Evolutionary conservation across 805 yeast genomes (phyloP).

Genomic region (Candida succiphila): DNA sequence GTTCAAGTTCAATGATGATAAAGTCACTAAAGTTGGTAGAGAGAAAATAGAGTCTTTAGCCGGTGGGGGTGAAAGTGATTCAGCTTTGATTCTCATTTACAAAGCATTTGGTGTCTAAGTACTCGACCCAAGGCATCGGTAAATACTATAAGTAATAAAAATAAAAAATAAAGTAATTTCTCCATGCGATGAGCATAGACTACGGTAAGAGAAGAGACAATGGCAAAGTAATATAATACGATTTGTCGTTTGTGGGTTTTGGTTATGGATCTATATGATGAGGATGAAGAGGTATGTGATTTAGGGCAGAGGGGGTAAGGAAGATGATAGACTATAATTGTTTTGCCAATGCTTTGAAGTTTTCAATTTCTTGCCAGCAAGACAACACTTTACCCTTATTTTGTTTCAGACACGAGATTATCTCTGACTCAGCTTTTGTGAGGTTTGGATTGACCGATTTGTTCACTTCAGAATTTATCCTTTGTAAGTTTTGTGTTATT

Average conservation of each 20-base stretch:
- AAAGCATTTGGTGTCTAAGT: conserved; percentile 59
- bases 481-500: conserved; percentile 23
- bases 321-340: conserved; percentile 3
- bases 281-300: too few species aligned
- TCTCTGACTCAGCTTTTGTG: conserved; percentile 35
- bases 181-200: not conserved
- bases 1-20: conserved; percentile 95
- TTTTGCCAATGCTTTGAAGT: conserved; percentile 48
- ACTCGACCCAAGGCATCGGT: not conserved
- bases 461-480: conserved; percentile 13
- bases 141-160: not conserved
- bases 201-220: not conserved
- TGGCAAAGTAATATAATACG: too few species aligned
- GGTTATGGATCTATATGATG: too few species aligned
- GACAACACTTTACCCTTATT: conserved; percentile 59
- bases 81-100: conserved; percentile 83
- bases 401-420: conserved; percentile 50
- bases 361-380: conserved; percentile 75
- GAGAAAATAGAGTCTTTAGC: conserved; percentile 79
- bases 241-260: too few species aligned
- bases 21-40: conserved; percentile 65
- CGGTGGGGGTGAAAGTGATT: conserved; percentile 97
- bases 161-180: conserved; percentile 1
- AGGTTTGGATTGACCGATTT: conserved; percentile 12
- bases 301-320: too few species aligned